Conservation (phyloP, 2,329 filamentous ascomycete genomes). For the Arthrobotrys megalospora region DNA sequence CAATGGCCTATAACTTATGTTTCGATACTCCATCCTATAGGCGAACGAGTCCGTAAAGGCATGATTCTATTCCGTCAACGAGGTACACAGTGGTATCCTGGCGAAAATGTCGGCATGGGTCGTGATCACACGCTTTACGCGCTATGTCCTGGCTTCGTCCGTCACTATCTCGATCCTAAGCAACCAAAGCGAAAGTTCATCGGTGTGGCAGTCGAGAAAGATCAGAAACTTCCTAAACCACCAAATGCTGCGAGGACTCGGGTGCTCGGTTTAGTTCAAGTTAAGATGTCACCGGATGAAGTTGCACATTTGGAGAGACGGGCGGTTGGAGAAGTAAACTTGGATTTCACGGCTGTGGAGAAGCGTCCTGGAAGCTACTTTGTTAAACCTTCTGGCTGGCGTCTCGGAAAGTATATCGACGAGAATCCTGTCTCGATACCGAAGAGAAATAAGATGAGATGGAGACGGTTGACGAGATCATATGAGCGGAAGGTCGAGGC, state of each 20-base stretch:
- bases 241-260: constrained; percentile 80
- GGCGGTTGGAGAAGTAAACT: constrained; percentile 36
- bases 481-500: constrained; percentile 44
- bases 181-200: constrained; percentile 95
- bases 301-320: constrained; percentile 41
- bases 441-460: constrained; percentile 54
- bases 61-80: constrained; percentile 99
- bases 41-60: constrained; percentile 92
- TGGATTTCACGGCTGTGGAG: constrained; percentile 33
- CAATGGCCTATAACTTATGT: constrained; percentile 6
- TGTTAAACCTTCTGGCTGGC: constrained; percentile 48
- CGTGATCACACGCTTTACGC: constrained; percentile 97
- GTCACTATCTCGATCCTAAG: constrained; percentile 92
- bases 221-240: constrained; percentile 83
- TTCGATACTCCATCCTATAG: constrained; percentile 68
- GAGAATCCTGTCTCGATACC: constrained; percentile 46
- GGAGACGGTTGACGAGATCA: constrained; percentile 44
- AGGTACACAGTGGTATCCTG: constrained; percentile 93
- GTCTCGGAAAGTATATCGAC: constrained; percentile 56
- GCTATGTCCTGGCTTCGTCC: constrained; percentile 87
- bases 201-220: constrained; percentile 87
- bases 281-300: constrained; percentile 48
- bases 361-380: constrained; percentile 43
- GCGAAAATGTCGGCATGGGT: constrained; percentile 95
- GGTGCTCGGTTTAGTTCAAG: constrained; percentile 78